phyloP scores from a whole-genome alignment of 768 basidiomycete species.

The Trametes gibbosa region DNA sequence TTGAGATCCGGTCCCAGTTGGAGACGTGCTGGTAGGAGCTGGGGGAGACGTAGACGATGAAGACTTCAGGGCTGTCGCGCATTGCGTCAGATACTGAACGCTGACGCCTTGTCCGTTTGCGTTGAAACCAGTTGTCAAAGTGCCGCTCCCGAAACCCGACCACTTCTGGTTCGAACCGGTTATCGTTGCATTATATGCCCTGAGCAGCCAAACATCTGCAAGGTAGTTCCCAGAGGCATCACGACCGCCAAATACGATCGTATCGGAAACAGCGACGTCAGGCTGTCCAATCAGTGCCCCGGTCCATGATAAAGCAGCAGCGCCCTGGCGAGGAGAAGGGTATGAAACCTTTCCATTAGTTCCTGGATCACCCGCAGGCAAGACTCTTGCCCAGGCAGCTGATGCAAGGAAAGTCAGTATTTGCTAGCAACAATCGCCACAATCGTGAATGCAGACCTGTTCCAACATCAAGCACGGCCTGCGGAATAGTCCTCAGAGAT shows the following conservation, averaged over 20 bases:
- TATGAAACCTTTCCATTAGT: constrained; percentile 44
- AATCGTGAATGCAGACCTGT: constrained; percentile 14
- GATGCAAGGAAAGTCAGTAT: background rate
- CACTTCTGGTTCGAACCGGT: constrained; percentile 54
- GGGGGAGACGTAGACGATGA: background rate
- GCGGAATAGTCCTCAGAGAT: background rate
- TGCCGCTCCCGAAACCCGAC: constrained; percentile 64
- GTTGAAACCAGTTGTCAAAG: constrained; percentile 56
- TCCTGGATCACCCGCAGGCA: constrained; percentile 76
- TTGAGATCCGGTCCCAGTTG: background rate
- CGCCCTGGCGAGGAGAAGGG: constrained; percentile 71
- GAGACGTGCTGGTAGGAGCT: background rate
- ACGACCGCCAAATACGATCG: constrained; percentile 75
- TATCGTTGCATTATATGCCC: constrained; percentile 65
- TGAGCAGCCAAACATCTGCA: constrained; percentile 74
- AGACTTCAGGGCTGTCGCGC: constrained; percentile 43
- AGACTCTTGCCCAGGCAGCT: constrained; percentile 61
- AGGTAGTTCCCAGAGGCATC: constrained; percentile 65
- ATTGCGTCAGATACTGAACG: constrained; percentile 55
- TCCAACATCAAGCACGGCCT: constrained; percentile 60
- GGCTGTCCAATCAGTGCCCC: constrained; percentile 55
- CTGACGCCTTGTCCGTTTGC: constrained; percentile 70
- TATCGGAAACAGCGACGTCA: constrained; percentile 54
- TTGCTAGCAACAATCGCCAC: background rate
- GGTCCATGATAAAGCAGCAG: constrained; percentile 56